These are phyloP conservation scores for Ganoderma meredithae DNA, from an alignment of 1,284 basidiomycete species.

Conservation along the genomic window DNA sequence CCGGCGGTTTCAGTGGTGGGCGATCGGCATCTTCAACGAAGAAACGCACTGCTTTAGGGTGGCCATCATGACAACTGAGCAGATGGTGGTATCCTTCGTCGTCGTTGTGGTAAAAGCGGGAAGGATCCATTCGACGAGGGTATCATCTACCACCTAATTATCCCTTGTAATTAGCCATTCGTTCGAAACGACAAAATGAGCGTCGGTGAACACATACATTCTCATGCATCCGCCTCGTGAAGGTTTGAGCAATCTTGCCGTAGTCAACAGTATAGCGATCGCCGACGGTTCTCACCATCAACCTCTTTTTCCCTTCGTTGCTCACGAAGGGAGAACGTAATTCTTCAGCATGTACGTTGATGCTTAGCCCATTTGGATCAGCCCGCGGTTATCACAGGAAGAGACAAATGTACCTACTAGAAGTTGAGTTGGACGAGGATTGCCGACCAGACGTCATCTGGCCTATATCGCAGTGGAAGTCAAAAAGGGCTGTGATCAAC, in stretches of 20 bases:
- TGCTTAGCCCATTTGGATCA: conserved; percentile 10
- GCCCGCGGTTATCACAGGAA: not conserved
- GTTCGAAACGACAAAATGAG: too few species aligned
- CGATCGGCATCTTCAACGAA: too few species aligned
- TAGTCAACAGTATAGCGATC: conserved; percentile 40
- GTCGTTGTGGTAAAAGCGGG: too few species aligned
- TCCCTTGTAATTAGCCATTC: not conserved
- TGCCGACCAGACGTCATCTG: conserved; percentile 45
- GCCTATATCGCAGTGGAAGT: conserved; percentile 35
- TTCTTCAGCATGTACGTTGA: conserved; percentile 50
- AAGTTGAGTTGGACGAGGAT: conserved; percentile 16
- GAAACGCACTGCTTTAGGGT: too few species aligned
- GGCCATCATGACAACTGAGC: too few species aligned
- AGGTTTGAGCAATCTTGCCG: conserved; percentile 41
- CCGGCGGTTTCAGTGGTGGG: too few species aligned
- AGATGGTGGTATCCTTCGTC: too few species aligned
- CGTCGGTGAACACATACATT: not conserved
- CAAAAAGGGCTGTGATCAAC: not conserved
- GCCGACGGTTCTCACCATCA: conserved; percentile 38
- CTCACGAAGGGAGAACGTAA: conserved; percentile 49
- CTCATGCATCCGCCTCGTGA: conserved; percentile 40
- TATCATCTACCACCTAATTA: not conserved
- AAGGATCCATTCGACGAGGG: too few species aligned
- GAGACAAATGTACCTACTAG: not conserved
- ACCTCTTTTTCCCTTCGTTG: conserved; percentile 46